Conservation (phyloP, 108 stramenopile species). For the Conticribra weissflogii region DNA sequence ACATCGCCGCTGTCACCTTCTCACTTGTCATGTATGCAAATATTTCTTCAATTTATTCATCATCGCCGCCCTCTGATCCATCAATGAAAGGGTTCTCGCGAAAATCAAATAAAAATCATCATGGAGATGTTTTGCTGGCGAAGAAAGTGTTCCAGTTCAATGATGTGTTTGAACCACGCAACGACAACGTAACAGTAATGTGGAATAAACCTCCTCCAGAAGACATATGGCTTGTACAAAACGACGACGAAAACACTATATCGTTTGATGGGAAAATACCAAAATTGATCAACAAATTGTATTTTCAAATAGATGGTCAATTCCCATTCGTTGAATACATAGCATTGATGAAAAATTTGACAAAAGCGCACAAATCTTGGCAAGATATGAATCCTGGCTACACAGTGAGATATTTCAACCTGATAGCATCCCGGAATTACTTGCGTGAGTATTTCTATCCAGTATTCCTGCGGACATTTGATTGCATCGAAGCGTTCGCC, state of each 20-base stretch:
- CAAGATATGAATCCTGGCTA: slow-evolving; percentile 11
- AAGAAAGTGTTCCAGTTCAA: no score
- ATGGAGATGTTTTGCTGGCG: no score
- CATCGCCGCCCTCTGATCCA: no score
- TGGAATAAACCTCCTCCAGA: neutral
- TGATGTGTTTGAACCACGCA: neutral
- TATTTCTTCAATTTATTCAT: no score
- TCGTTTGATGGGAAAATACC: slow-evolving; percentile 4
- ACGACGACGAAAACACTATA: neutral
- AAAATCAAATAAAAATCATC: no score
- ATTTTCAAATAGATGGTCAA: slow-evolving; percentile 11
- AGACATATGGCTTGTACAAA: neutral
- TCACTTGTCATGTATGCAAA: no score
- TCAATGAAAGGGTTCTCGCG: no score
- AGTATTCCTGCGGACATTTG: slow-evolving; percentile 12
- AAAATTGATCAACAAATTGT: slow-evolving; percentile 9
- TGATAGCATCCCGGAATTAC: neutral
- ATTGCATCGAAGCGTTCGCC: slow-evolving; percentile 22
- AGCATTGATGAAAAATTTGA: neutral
- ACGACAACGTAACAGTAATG: no score
- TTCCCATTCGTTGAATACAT: neutral
- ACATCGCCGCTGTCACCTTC: no score
- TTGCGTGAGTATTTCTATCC: slow-evolving; percentile 5
- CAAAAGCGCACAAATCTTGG: slow-evolving; percentile 14
- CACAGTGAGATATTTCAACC: slow-evolving; percentile 3